Evolutionary conservation across 768 basidiomycete genomes (phyloP).

Genomic region (Kondoa subrosea): DNA sequence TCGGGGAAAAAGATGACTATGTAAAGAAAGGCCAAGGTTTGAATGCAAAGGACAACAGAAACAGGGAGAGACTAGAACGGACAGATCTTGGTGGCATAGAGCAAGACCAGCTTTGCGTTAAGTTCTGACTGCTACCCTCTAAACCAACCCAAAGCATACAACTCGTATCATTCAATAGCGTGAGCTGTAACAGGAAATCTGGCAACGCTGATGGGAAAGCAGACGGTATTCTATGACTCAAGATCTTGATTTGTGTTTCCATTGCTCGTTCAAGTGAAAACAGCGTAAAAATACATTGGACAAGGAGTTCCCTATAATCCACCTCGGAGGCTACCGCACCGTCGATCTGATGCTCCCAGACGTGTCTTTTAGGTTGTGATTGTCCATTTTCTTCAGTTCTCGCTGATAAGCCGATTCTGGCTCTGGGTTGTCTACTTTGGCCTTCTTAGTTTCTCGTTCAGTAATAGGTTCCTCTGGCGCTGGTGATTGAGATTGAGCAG

Average conservation of each 20-base stretch:
- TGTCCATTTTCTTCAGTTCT: not conserved
- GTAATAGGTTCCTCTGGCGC: constrained; percentile 1
- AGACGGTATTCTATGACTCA: not conserved
- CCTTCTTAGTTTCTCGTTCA: not conserved
- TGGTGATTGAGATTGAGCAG: not conserved
- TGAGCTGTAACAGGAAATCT: not conserved
- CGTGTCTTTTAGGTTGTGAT: not conserved
- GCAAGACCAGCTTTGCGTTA: constrained; percentile 3
- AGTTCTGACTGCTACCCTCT: not conserved
- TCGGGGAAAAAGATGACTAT: not conserved
- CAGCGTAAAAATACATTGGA: not conserved
- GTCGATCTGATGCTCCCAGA: not conserved
- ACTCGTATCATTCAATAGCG: not conserved
- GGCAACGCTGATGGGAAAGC: not conserved
- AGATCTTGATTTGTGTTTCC: not conserved
- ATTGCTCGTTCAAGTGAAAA: not conserved
- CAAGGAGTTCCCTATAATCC: not conserved
- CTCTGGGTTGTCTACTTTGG: not conserved
- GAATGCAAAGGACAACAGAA: not conserved
- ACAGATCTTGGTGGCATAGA: not conserved
- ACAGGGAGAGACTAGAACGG: not conserved
- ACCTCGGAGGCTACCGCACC: not conserved
- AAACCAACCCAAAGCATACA: constrained; percentile 8
- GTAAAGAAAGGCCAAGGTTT: not conserved
- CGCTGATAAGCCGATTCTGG: not conserved